These are phyloP conservation scores for Penicillium samsonianum DNA, from an alignment of 495 filamentous ascomycete genomes.

Conservation along the genomic window DNA sequence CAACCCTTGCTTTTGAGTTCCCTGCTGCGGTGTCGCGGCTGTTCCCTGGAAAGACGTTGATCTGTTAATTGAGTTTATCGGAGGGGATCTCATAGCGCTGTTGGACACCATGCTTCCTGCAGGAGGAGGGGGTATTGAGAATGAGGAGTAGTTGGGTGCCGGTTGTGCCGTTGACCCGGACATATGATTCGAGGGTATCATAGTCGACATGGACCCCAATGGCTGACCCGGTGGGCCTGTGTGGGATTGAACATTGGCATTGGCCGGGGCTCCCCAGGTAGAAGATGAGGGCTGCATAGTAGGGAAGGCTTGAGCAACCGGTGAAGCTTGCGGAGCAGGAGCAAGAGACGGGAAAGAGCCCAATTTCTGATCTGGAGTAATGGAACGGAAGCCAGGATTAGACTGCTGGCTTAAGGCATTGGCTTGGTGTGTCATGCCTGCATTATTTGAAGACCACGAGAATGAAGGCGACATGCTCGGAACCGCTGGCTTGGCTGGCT, in stretches of 20 bases:
- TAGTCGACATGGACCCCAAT: slow-evolving; percentile 31
- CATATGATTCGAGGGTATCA: slow-evolving; percentile 27
- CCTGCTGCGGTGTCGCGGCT: slow-evolving; percentile 31
- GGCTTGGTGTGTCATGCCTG: slow-evolving; percentile 24
- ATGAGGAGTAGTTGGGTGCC: slow-evolving; percentile 42
- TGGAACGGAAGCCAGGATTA: slow-evolving; percentile 43
- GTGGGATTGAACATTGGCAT: slow-evolving; percentile 19
- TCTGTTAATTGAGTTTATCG: slow-evolving; percentile 23
- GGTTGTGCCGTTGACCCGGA: slow-evolving; percentile 28
- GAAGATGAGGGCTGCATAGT: slow-evolving; percentile 37
- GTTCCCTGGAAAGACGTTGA: slow-evolving; percentile 23
- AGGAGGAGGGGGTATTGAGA: slow-evolving; percentile 51
- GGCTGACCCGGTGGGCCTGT: slow-evolving; percentile 26
- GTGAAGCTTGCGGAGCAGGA: slow-evolving; percentile 39
- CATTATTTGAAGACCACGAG: slow-evolving; percentile 47
- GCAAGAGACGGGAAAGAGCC: slow-evolving; percentile 52
- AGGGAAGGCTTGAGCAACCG: slow-evolving; percentile 32
- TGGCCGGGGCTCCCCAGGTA: slow-evolving; percentile 26
- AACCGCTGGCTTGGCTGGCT: slow-evolving; percentile 27
- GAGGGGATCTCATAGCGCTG: slow-evolving; percentile 22
- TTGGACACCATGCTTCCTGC: slow-evolving; percentile 18
- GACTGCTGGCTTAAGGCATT: slow-evolving; percentile 24
- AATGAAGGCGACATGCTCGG: slow-evolving; percentile 43
- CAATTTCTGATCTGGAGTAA: slow-evolving; percentile 55
- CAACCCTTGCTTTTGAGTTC: slow-evolving; percentile 56